These are phyloP conservation scores for Paragyromitra xinjiangensis DNA, from an alignment of 495 filamentous ascomycete genomes.

Conservation along the genomic window DNA sequence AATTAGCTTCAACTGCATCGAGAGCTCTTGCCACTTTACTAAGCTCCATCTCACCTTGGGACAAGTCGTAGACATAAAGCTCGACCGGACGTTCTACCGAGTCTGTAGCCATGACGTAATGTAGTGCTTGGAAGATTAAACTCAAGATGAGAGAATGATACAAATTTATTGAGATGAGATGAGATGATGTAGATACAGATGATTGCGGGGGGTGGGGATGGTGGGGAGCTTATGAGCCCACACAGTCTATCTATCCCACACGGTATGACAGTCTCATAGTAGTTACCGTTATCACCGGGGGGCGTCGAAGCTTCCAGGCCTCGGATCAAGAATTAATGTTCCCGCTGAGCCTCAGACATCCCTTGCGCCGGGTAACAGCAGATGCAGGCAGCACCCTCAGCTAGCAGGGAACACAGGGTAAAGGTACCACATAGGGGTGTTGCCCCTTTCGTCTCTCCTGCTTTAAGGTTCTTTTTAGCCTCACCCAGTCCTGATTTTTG, in stretches of 20 bases:
- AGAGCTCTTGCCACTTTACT: background rate
- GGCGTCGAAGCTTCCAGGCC: conserved; percentile 35
- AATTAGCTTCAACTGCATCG: conserved; percentile 15
- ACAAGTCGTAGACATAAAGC: conserved; percentile 94
- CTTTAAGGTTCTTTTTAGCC: conserved; percentile 3
- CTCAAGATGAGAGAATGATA: background rate
- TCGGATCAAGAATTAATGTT: conserved; percentile 3
- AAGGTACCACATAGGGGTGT: conserved; percentile 10
- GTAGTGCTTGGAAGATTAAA: background rate
- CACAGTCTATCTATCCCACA: background rate
- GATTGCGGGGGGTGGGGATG: conserved; percentile 8
- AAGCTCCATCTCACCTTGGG: conserved; percentile 64
- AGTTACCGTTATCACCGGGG: conserved; percentile 18
- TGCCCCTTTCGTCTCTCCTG: conserved; percentile 16
- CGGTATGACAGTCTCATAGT: background rate
- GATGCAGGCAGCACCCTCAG: too few species aligned
- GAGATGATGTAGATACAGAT: background rate
- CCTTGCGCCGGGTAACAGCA: background rate
- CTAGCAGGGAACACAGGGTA: background rate
- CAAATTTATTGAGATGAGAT: conserved; percentile 30
- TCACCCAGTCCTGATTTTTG: background rate
- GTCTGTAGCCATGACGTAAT: conserved; percentile 42
- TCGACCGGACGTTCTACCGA: conserved; percentile 64
- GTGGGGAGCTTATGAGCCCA: conserved; percentile 17
- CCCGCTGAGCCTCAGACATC: conserved; percentile 13